Evolutionary conservation across 202 grass and related monocot species (phyloP), one percentile per base, ranked within the genome.

Genomic region (Setaria viridis): DNA sequence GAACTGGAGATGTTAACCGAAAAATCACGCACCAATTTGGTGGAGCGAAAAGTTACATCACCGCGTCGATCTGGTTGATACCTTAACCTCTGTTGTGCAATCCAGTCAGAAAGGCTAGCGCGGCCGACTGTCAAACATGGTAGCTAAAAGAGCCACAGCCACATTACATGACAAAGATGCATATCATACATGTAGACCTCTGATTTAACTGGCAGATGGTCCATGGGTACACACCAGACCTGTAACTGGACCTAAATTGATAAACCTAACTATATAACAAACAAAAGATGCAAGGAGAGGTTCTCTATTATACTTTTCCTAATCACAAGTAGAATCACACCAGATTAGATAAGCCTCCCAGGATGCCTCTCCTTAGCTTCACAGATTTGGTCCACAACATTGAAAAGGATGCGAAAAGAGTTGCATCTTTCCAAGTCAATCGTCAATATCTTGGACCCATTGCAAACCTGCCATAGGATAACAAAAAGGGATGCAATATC

Each of bases 381-480:
- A 33, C 16, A 79, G 42, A 45, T n/a, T 84, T 32, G 37, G 60
- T 84, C 47, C 9, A 35, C 76, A 41, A 10, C 68, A 63, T 9
- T 29, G 50, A 76, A 53, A 80, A 74, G 3, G 76, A 77, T 64
- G 63, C 17, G 9, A 62, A 84, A 82, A 29, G 20, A 53, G n/a
- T 51, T 64, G 16, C 11, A 47, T 49, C 48, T 72, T 91, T 47
- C 37, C 89, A 82, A 16, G 59, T 91, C 82, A 91, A 77, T 91
- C 85, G 39, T 91, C 85, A 42, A 91, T 82, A 67, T 88, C 89
- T 80, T 91, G 89, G 32, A 91, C 82, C 85, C 85, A 85, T 9
- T 91, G 82, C 72, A 88, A 56, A 73, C 82, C 88, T 90, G 80
- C n/a, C 67, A 90, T 11, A 3, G 30, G 11, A 45, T 16, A 74